These are phyloP conservation scores for Vaccinium corymbosum DNA, from an alignment of 148 eudicot genomes.

Conservation along the genomic window DNA sequence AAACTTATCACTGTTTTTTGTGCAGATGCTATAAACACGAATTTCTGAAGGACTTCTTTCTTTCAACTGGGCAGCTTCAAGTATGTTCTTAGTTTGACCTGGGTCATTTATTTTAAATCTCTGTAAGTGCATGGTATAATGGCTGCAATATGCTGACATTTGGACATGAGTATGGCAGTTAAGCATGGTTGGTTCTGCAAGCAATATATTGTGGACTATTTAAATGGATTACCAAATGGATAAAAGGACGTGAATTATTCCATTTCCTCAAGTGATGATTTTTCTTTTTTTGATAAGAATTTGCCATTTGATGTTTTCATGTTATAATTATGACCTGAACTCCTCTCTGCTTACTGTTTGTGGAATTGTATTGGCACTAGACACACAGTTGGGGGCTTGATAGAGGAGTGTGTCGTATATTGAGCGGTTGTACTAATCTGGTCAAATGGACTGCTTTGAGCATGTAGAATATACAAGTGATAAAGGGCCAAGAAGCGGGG, in stretches of 20 bases:
- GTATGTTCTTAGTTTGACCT: constrained; percentile 31
- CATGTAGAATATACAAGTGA: not conserved
- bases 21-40: constrained; percentile 83
- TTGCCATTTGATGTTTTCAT: not conserved
- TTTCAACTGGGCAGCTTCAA: constrained; percentile 82
- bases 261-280: not conserved
- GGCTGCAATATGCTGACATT: constrained; percentile 3
- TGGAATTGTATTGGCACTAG: not conserved
- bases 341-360: not conserved
- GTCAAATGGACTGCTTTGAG: not conserved
- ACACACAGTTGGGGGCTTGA: not conserved
- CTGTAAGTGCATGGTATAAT: not conserved
- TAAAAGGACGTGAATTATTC: not conserved
- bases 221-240: not conserved
- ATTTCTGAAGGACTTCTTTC: constrained; percentile 79
- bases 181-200: not conserved
- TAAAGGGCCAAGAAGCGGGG: not conserved
- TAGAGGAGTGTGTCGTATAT: not conserved
- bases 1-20: not conserved
- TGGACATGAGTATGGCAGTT: not conserved
- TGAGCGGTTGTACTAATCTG: not conserved
- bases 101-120: not conserved
- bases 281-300: no score
- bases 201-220: not conserved
- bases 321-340: not conserved